Evolutionary conservation across 257 asterid species (phyloP).

Genomic region (Solanum dulcamara): DNA sequence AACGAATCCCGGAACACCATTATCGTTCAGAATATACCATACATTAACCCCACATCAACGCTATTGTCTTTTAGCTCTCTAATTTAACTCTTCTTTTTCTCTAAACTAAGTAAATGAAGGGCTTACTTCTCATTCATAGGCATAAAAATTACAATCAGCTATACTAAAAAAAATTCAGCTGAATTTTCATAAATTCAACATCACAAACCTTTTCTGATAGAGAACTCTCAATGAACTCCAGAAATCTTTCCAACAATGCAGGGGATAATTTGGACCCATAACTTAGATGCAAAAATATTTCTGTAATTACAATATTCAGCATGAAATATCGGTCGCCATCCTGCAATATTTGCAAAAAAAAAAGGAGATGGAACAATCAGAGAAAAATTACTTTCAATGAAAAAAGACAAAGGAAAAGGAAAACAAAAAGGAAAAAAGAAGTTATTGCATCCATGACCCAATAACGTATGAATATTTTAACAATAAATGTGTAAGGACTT

Average conservation of each 20-base stretch:
- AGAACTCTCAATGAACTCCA: conserved; percentile 65
- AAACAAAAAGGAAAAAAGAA: not conserved
- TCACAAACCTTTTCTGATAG: conserved; percentile 48
- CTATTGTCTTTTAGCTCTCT: not conserved
- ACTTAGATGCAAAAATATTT: conserved; percentile 56
- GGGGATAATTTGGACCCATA: conserved; percentile 31
- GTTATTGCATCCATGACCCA: not conserved
- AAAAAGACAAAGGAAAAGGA: not conserved
- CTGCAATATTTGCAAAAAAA: conserved; percentile 37
- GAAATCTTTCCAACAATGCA: conserved; percentile 49
- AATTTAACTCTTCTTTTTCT: not conserved
- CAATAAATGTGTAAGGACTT: not conserved
- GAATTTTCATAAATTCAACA: not conserved
- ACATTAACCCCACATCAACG: not conserved
- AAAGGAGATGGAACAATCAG: not conserved
- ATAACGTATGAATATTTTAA: not conserved
- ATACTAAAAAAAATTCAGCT: not conserved
- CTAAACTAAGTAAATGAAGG: not conserved
- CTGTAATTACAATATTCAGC: conserved; percentile 51
- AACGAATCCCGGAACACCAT: not conserved
- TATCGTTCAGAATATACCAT: not conserved
- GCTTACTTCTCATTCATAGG: not conserved
- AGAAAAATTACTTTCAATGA: not conserved
- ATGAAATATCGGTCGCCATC: conserved; percentile 48
- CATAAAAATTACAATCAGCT: not conserved